A percentile compares a stretch with the other conserved stretches of the same genome.
Evolutionary conservation across 2,329 filamentous ascomycete species (phyloP).

Genomic region (Aspergillus flavus): DNA sequence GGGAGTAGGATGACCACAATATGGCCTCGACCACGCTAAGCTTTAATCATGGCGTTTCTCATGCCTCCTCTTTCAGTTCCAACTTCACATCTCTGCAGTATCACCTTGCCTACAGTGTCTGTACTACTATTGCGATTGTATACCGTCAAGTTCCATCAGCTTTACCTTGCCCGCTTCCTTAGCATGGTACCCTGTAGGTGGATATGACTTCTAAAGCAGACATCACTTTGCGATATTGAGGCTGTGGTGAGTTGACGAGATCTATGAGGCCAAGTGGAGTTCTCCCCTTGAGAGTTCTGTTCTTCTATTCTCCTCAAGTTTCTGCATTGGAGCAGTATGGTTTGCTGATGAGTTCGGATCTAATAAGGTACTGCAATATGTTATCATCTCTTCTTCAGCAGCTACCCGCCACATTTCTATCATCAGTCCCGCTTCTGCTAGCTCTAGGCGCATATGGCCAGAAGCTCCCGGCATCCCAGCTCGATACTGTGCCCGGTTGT

Average conservation of each 20-base stretch:
- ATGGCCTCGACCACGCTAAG: conserved; percentile 5
- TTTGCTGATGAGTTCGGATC: not conserved
- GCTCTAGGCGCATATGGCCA: conserved; percentile 25
- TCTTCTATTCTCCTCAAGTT: no score
- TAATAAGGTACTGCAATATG: conserved; percentile 39
- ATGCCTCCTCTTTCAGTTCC: not conserved
- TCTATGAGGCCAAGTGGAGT: not conserved
- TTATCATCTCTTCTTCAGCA: conserved; percentile 30
- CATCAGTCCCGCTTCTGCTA: conserved; percentile 25
- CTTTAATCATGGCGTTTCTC: conserved; percentile 13
- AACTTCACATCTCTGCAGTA: not conserved
- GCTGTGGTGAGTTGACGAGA: conserved; percentile 21
- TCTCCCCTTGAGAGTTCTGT: not conserved
- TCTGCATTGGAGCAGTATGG: not conserved
- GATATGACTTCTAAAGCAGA: conserved; percentile 29
- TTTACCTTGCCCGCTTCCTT: conserved; percentile 1
- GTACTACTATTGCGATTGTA: not conserved
- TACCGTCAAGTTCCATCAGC: not conserved
- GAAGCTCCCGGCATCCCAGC: conserved; percentile 30
- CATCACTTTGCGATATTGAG: conserved; percentile 20
- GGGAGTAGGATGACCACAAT: conserved; percentile 10
- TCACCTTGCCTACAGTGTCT: not conserved
- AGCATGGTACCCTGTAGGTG: conserved; percentile 27
- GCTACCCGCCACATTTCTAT: conserved; percentile 28
- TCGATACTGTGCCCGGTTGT: conserved; percentile 58